Percentiles rank a stretch among this genome's conserved stretches.
Evolutionary conservation across 2,329 filamentous ascomycete genomes (phyloP).

Genomic region (Penicillium expansum): DNA sequence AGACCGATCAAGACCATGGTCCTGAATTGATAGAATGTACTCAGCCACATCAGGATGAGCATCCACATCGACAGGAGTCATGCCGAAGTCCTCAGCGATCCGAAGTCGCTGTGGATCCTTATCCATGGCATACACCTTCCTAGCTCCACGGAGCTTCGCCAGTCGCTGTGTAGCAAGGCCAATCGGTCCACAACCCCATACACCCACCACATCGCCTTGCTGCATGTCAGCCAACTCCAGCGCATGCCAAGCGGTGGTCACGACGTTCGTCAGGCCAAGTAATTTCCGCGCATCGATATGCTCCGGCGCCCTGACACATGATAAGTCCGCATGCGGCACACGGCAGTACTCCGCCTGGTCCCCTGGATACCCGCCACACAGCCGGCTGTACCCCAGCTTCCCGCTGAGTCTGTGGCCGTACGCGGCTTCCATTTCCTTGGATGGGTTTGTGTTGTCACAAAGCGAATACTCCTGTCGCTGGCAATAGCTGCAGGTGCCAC

Average conservation of each 20-base stretch:
- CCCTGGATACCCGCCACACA: slow-evolving; percentile 37
- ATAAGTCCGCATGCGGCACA: slow-evolving; percentile 35
- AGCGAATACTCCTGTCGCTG: slow-evolving; percentile 31
- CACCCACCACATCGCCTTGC: slow-evolving; percentile 30
- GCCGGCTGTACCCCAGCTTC: slow-evolving; percentile 32
- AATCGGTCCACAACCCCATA: slow-evolving; percentile 35
- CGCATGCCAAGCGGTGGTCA: slow-evolving; percentile 35
- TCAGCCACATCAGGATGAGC: slow-evolving; percentile 27
- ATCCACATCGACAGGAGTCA: slow-evolving; percentile 28
- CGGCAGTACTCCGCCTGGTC: slow-evolving; percentile 39
- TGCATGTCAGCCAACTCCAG: slow-evolving; percentile 33
- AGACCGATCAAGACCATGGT: slow-evolving; percentile 28
- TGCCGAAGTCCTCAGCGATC: slow-evolving; percentile 30
- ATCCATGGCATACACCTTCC: slow-evolving; percentile 35
- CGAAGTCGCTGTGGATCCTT: slow-evolving; percentile 29
- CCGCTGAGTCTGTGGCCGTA: slow-evolving; percentile 33
- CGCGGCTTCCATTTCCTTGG: slow-evolving; percentile 25
- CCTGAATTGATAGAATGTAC: slow-evolving; percentile 31
- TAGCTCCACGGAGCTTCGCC: slow-evolving; percentile 30
- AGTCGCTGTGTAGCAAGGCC: slow-evolving; percentile 32
- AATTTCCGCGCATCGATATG: slow-evolving; percentile 29
- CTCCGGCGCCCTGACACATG: slow-evolving; percentile 28
- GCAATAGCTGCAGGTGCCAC: slow-evolving; percentile 33
- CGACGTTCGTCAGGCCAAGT: slow-evolving; percentile 32
- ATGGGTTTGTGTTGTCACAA: slow-evolving; percentile 33